Base-by-base conservation (phyloP, 257 asterid species). In the Fraxinus cuspidata region DNA sequence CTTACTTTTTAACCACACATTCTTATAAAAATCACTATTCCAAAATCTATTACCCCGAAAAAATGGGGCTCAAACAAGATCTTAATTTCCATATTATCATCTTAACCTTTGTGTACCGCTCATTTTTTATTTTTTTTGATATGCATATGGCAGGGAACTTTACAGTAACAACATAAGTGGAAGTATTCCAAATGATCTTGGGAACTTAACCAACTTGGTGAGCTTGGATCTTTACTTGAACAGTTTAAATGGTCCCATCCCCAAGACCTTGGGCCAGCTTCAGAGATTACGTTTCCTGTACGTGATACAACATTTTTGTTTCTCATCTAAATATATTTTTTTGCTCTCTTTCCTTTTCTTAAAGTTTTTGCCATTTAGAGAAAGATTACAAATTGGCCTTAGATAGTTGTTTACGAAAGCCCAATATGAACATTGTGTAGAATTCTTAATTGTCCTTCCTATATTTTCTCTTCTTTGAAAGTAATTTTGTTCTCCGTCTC, bases 181-280 rank as follows among this genome's bases (percentile, higher is more conserved):
- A 83, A 85, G 77, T 72, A 78, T 94, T 81, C 99, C 99, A 32
- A 82, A 31, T 71, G 99, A 94, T 82, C 88, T 94, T 31, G 96
- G 98, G 77, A 92, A 90, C 90, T 86, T 94, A 77, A 88, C 97
- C 79, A 87, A 82, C 84, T 86, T 94, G 90, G 97, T 91, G 85
- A 92, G 97, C 83, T 92, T 94, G 92, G 99, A 94, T 92, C 99
- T 94, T 84, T 94, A 94, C 86, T 85, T 87, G 79, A 94, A 94
- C 83, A 58, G 0, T 68, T 86, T 94, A 75, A 86, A 10, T 79
- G 98, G 99, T 82, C 80, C 90, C 58, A 91, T 94, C 65, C 98
- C 98, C 5, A 86, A 74, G 73, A 81, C 96, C 4, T 70, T 92
- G 92, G 95, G 97, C 83, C 83, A 80, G 71, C 97, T 94, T 87